A percentile compares a stretch with the other conserved stretches of the same genome.
Conservation (phyloP, 2,329 filamentous ascomycete genomes). For the Annulohypoxylon truncatum region DNA sequence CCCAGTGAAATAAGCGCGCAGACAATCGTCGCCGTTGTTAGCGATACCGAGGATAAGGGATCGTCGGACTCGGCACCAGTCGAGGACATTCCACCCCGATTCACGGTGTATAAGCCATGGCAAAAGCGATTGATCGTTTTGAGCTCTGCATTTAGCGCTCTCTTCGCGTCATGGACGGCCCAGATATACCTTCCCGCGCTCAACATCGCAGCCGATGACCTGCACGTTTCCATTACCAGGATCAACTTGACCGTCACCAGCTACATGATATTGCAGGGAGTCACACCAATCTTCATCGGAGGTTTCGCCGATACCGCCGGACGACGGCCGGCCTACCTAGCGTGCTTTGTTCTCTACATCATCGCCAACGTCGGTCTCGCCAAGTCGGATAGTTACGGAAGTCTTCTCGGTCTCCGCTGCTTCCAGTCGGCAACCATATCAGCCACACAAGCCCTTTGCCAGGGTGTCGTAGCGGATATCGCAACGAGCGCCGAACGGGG, state of each 20-base stretch:
- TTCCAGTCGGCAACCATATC: conserved; percentile 63
- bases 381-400: conserved; percentile 54
- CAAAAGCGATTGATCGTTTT: conserved; percentile 44
- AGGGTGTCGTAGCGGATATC: conserved; percentile 66
- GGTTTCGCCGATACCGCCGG: conserved; percentile 59
- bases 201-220: conserved; percentile 42
- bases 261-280: conserved; percentile 61
- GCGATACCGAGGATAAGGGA: conserved; percentile 21
- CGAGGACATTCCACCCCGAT: conserved; percentile 26
- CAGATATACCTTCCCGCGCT: conserved; percentile 46
- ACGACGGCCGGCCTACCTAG: conserved; percentile 58
- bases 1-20: conserved; percentile 36
- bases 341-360: conserved; percentile 58
- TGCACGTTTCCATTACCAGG: conserved; percentile 36
- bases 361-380: conserved; percentile 57
- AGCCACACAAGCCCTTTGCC: conserved; percentile 62
- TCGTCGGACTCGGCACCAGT: conserved; percentile 21
- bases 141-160: conserved; percentile 43
- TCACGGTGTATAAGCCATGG: conserved; percentile 39
- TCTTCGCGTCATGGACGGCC: conserved; percentile 45
- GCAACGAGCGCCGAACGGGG: conserved; percentile 66
- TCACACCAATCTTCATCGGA: conserved; percentile 62
- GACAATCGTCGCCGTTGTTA: conserved; percentile 26
- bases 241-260: conserved; percentile 54
- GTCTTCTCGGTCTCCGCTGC: conserved; percentile 59